A percentile compares a stretch with the other conserved stretches of the same genome.
Conservation (phyloP, 2,329 filamentous ascomycete genomes). For the Exophiala aquamarina region DNA sequence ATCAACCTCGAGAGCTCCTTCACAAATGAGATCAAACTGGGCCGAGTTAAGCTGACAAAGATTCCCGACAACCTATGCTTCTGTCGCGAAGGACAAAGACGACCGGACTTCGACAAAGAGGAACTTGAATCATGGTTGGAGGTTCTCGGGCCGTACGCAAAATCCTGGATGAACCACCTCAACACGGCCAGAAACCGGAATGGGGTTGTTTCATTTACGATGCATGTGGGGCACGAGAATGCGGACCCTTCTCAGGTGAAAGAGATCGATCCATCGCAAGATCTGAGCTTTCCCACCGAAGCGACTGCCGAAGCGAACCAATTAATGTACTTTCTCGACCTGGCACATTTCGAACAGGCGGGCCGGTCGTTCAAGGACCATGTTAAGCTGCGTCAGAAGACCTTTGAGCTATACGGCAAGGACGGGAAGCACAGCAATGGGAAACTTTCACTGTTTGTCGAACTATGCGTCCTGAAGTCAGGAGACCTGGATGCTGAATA, state of each 20-base stretch:
- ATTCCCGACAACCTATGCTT: slow-evolving; percentile 17
- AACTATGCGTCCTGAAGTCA: slow-evolving; percentile 13
- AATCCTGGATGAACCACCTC: slow-evolving; percentile 17
- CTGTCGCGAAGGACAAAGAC: slow-evolving; percentile 14
- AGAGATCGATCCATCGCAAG: slow-evolving; percentile 6
- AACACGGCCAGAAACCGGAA: slow-evolving; percentile 19
- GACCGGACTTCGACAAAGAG: slow-evolving; percentile 7
- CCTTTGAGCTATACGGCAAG: slow-evolving; percentile 10
- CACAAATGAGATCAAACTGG: neutral
- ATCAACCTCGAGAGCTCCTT: slow-evolving; percentile 5
- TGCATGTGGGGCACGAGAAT: slow-evolving; percentile 13
- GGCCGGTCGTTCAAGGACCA: slow-evolving; percentile 18
- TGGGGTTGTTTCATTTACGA: slow-evolving; percentile 16
- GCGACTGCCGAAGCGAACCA: slow-evolving; percentile 15
- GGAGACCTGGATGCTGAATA: slow-evolving; percentile 17
- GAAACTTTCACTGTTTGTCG: slow-evolving; percentile 15
- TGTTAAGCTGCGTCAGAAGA: slow-evolving; percentile 12
- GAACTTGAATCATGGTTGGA: slow-evolving; percentile 15
- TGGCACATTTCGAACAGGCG: slow-evolving; percentile 16
- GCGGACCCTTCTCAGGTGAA: slow-evolving; percentile 3
- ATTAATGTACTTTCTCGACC: slow-evolving; percentile 18
- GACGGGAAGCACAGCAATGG: slow-evolving; percentile 11
- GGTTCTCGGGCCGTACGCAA: slow-evolving; percentile 11
- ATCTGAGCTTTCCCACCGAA: slow-evolving; percentile 9
- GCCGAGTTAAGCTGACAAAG: slow-evolving; percentile 12